phyloP scores from a whole-genome alignment of 2,329 filamentous ascomycete species.

The Annulohypoxylon truncatum region DNA sequence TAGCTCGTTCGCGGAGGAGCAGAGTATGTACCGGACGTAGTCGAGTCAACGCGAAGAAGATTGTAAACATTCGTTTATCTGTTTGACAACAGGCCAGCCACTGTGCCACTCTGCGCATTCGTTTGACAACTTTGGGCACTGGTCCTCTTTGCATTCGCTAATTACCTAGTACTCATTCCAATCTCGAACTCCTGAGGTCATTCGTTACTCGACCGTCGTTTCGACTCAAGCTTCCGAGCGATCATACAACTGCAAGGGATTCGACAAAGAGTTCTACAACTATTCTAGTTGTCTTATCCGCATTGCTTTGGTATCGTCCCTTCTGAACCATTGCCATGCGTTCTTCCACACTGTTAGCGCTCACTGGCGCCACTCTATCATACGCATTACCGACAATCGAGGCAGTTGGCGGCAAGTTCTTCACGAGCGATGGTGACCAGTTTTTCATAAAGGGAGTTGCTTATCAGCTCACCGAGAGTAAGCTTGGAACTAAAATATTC shows the following conservation, averaged over 20 bases:
- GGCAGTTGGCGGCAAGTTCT: conserved; percentile 83
- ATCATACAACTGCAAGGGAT: conserved; percentile 5
- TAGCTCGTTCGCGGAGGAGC: conserved; percentile 23
- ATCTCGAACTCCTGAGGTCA: conserved; percentile 21
- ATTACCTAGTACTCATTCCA: conserved; percentile 11
- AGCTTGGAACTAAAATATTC: conserved; percentile 33
- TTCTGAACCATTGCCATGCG: conserved; percentile 52
- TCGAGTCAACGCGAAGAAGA: conserved; percentile 22
- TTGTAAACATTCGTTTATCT: conserved; percentile 33
- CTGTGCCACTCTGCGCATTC: conserved; percentile 28
- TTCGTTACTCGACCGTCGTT: conserved; percentile 25
- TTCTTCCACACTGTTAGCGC: conserved; percentile 50
- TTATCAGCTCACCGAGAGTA: conserved; percentile 68
- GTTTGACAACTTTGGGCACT: conserved; percentile 28
- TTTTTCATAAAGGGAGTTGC: conserved; percentile 90
- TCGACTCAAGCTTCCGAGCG: conserved; percentile 4
- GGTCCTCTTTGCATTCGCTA: conserved; percentile 24
- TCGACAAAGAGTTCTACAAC: not conserved
- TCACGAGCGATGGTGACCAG: conserved; percentile 81
- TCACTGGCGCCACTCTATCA: conserved; percentile 51
- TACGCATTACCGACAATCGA: conserved; percentile 62
- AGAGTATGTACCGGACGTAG: conserved; percentile 18
- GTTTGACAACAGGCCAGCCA: conserved; percentile 17
- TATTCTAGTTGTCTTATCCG: not conserved
- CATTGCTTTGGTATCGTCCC: conserved; percentile 9